Conservation (phyloP, 2,329 filamentous ascomycete species). For the Tolypocladium endophyticum region DNA sequence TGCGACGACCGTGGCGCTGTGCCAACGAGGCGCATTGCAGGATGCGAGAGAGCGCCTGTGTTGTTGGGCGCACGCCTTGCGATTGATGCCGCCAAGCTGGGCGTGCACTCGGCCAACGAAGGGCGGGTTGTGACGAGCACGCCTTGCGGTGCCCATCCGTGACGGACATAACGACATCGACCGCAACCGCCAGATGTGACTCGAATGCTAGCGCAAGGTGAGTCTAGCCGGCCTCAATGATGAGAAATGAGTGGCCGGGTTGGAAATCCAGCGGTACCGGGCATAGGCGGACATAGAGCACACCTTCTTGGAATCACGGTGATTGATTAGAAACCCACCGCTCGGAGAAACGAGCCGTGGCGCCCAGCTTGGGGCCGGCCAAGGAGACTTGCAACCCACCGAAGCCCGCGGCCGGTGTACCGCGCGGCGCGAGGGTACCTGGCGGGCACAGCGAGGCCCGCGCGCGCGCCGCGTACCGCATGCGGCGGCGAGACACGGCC, state of each 20-base stretch:
- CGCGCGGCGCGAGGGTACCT: slow-evolving; percentile 3
- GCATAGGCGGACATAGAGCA: slow-evolving; percentile 4
- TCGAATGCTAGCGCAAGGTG: neutral
- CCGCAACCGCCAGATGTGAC: neutral
- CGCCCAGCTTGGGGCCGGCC: neutral
- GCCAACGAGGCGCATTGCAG: neutral
- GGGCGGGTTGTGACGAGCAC: neutral
- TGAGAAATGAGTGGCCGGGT: slow-evolving; percentile 3
- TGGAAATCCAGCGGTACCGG: slow-evolving; percentile 2
- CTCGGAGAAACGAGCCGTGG: slow-evolving; percentile 1
- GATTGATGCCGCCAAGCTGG: neutral
- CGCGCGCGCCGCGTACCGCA: slow-evolving; percentile 2
- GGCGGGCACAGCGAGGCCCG: neutral
- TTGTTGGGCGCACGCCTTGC: neutral
- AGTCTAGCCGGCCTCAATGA: neutral
- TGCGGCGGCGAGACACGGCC: slow-evolving; percentile 3
- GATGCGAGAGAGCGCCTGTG: neutral
- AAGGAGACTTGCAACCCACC: neutral
- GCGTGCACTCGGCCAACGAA: neutral
- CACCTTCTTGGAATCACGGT: slow-evolving; percentile 1
- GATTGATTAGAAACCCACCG: slow-evolving; percentile 1
- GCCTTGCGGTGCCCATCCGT: neutral
- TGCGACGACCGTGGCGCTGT: neutral
- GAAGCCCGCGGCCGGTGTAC: slow-evolving; percentile 1
- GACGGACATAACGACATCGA: neutral